These are phyloP conservation scores for Penicillium verrucosum DNA, from an alignment of 2,329 filamentous ascomycete genomes.

Conservation along the genomic window DNA sequence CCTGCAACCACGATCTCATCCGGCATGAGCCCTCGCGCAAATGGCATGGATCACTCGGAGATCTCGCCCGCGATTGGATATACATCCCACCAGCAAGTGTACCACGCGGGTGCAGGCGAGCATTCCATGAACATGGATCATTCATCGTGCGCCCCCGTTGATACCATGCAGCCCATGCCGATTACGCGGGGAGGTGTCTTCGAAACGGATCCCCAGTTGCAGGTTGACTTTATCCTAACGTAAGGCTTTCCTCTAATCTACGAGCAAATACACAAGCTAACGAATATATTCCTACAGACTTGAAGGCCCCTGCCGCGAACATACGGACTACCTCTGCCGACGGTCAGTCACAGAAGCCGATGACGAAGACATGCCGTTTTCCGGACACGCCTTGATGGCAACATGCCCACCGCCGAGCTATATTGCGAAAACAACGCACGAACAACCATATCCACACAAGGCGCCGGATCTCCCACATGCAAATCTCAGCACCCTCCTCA, in stretches of 20 bases:
- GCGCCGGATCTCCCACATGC: conserved; percentile 76
- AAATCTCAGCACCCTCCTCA: conserved; percentile 76
- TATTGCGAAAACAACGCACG: conserved; percentile 51
- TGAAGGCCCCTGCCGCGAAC: conserved; percentile 53
- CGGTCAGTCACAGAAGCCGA: conserved; percentile 56
- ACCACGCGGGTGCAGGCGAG: conserved; percentile 23
- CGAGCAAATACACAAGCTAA: background rate
- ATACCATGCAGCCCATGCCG: conserved; percentile 13
- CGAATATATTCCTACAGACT: conserved; percentile 37
- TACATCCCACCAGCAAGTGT: conserved; percentile 23
- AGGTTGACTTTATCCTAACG: conserved; percentile 48
- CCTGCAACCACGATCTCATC: conserved; percentile 36
- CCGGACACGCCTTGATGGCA: conserved; percentile 91
- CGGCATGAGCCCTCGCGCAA: conserved; percentile 30
- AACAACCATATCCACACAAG: conserved; percentile 61
- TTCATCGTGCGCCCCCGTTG: conserved; percentile 13
- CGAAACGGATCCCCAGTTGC: conserved; percentile 46
- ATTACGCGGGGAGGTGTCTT: conserved; percentile 40
- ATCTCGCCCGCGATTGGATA: conserved; percentile 28
- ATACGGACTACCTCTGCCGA: conserved; percentile 85
- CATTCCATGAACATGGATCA: conserved; percentile 26
- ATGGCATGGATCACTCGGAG: conserved; percentile 27
- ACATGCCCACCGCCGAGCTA: conserved; percentile 74
- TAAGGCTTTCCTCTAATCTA: conserved; percentile 28
- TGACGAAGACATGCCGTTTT: conserved; percentile 61